phyloP scores from a whole-genome alignment of 139 green algal genomes.

The Coelastrella sp. region DNA sequence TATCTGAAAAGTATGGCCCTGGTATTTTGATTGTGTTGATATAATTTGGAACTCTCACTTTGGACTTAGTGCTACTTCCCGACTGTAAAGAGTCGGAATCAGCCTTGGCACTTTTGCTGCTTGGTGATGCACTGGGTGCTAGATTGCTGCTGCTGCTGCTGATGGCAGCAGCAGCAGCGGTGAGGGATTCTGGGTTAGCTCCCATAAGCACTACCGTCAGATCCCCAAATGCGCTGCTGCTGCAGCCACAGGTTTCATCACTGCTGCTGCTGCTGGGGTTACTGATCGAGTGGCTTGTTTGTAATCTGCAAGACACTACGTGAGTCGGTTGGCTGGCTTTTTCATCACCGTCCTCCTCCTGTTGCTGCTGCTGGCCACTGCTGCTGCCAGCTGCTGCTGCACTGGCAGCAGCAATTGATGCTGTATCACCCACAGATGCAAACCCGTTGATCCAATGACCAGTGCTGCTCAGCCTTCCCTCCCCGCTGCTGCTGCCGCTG shows the following conservation, averaged over 20 bases:
- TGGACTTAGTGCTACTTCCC: neutral
- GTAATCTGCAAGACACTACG: neutral
- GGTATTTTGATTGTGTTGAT: slow-evolving; percentile 6
- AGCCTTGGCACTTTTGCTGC: neutral
- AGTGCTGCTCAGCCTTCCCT: too few relatives aligned
- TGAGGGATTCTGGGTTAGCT: neutral
- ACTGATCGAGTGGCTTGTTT: neutral
- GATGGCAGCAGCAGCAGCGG: neutral
- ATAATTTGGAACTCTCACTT: neutral
- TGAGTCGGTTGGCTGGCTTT: neutral
- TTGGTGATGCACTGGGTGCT: slow-evolving; percentile 8
- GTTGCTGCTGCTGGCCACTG: neutral
- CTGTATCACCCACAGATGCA: slow-evolving; percentile 53
- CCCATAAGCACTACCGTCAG: neutral
- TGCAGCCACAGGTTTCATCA: neutral
- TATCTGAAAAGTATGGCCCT: neutral
- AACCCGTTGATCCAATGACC: slow-evolving; percentile 48
- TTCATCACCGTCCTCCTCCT: neutral
- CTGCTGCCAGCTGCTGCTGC: neutral
- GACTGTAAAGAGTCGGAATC: too few relatives aligned
- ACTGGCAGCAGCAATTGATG: neutral
- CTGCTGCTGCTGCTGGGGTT: neutral
- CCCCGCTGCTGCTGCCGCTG: too few relatives aligned
- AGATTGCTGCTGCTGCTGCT: slow-evolving; percentile 7
- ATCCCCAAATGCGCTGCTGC: neutral